A percentile compares a stretch with the other conserved stretches of the same genome.
Conservation (phyloP, 1,284 basidiomycete species). For the Malassezia caprae region DNA sequence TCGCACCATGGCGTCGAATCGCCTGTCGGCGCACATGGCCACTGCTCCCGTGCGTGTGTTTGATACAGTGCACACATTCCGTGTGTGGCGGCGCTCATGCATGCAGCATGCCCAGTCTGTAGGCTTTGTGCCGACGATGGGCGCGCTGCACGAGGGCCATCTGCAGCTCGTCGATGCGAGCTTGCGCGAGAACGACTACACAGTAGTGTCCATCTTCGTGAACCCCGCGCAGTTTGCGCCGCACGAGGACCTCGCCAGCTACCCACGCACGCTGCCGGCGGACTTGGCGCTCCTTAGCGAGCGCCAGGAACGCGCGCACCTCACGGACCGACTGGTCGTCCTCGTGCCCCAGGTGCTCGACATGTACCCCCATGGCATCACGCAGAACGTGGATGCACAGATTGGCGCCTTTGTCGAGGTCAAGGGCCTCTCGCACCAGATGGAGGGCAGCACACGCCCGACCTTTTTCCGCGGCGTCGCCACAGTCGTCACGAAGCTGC, state of each 20-base stretch:
- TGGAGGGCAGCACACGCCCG: slow-evolving; percentile 75
- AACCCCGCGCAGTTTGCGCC: slow-evolving; percentile 97
- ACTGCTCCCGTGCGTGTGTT: slow-evolving; percentile 2
- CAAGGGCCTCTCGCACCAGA: slow-evolving; percentile 67
- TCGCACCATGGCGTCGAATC: not conserved
- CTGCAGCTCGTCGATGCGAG: slow-evolving; percentile 65
- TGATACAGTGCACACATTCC: slow-evolving; percentile 1
- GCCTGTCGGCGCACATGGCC: slow-evolving; percentile 7
- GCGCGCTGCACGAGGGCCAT: slow-evolving; percentile 86
- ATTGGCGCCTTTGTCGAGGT: slow-evolving; percentile 84
- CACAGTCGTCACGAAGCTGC: slow-evolving; percentile 87
- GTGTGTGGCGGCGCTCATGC: slow-evolving; percentile 10
- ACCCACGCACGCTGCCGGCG: slow-evolving; percentile 63
- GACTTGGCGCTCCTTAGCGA: slow-evolving; percentile 39
- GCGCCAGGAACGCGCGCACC: slow-evolving; percentile 23
- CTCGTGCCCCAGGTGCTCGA: slow-evolving; percentile 37
- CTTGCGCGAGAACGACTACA: slow-evolving; percentile 67
- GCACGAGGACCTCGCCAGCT: slow-evolving; percentile 79
- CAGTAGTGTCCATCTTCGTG: slow-evolving; percentile 89
- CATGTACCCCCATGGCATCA: slow-evolving; percentile 74
- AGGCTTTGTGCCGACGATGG: slow-evolving; percentile 94
- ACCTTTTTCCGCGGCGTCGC: slow-evolving; percentile 92
- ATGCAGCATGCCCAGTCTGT: slow-evolving; percentile 51
- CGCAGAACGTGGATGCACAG: slow-evolving; percentile 65
- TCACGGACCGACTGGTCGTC: slow-evolving; percentile 18